A percentile compares a stretch with the other conserved stretches of the same genome.
These are phyloP conservation scores for Zygoascus tannicola DNA, from an alignment of 805 yeast species.

Conservation along the genomic window DNA sequence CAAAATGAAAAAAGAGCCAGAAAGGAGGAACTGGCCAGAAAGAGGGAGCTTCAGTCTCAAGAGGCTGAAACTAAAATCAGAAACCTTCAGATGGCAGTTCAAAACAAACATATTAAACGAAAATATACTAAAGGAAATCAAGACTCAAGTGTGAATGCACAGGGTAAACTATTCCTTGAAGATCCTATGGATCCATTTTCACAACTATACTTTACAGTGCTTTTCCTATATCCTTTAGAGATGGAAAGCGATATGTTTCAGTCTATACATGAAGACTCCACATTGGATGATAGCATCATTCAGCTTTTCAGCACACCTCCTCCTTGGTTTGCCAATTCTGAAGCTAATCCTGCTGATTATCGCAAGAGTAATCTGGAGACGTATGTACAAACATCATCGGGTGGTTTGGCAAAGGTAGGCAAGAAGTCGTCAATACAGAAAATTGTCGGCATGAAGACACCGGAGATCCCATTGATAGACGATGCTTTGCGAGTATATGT, in stretches of 20 bases:
- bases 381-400: slow-evolving; percentile 71
- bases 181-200: slow-evolving; percentile 40
- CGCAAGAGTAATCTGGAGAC: slow-evolving; percentile 51
- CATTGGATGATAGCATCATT: slow-evolving; percentile 54
- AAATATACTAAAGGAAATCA: slow-evolving; percentile 33
- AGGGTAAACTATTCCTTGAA: slow-evolving; percentile 25
- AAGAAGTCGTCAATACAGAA: slow-evolving; percentile 59
- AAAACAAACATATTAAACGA: slow-evolving; percentile 45
- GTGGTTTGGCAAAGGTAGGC: slow-evolving; percentile 82
- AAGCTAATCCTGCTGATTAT: slow-evolving; percentile 50
- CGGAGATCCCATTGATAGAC: slow-evolving; percentile 72
- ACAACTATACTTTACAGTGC: slow-evolving; percentile 71
- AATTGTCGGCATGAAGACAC: slow-evolving; percentile 51
- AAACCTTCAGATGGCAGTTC: slow-evolving; percentile 50
- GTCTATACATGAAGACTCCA: slow-evolving; percentile 60
- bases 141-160: slow-evolving; percentile 40
- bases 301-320: slow-evolving; percentile 57
- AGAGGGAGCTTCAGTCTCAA: slow-evolving; percentile 22
- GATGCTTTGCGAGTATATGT: slow-evolving; percentile 60
- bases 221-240: slow-evolving; percentile 70
- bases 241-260: slow-evolving; percentile 79
- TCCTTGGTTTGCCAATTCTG: slow-evolving; percentile 51
- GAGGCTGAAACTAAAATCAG: slow-evolving; percentile 27
- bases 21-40: slow-evolving; percentile 28
- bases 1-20: slow-evolving; percentile 27